phyloP scores from a whole-genome alignment of 441 rosid species.

The Breynia disticha region DNA sequence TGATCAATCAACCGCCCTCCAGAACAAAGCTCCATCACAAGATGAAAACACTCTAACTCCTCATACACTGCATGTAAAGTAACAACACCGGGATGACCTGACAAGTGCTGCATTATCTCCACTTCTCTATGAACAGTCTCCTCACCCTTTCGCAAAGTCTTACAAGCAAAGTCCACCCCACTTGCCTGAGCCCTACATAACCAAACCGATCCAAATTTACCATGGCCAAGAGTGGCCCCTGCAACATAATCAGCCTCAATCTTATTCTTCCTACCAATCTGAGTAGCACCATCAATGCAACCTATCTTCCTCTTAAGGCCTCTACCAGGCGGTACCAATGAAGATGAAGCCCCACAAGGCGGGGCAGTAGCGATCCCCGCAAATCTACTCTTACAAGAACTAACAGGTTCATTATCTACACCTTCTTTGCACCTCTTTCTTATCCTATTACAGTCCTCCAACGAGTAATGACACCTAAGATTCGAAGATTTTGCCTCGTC shows the following conservation, averaged over 20 bases:
- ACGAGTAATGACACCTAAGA: constrained; percentile 56
- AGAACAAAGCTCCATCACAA: constrained; percentile 89
- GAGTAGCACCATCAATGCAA: constrained; percentile 77
- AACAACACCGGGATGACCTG: constrained; percentile 90
- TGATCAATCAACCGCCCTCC: constrained; percentile 87
- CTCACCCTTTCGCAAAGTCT: constrained; percentile 81
- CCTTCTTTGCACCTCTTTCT: constrained; percentile 78
- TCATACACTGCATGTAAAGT: constrained; percentile 82
- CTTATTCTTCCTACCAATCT: constrained; percentile 73
- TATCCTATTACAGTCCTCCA: constrained; percentile 71
- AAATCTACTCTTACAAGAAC: constrained; percentile 61
- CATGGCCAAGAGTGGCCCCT: constrained; percentile 58
- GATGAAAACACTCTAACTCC: constrained; percentile 71
- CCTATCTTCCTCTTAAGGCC: constrained; percentile 97
- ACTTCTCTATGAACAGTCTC: constrained; percentile 88
- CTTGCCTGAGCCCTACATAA: constrained; percentile 46
- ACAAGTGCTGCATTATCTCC: constrained; percentile 96
- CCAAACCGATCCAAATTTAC: constrained; percentile 86
- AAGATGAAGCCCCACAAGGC: constrained; percentile 75
- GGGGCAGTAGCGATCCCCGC: constrained; percentile 91
- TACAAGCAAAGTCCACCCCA: constrained; percentile 71
- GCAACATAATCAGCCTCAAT: constrained; percentile 60
- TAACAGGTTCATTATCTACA: constrained; percentile 33
- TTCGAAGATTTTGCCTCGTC: constrained; percentile 40
- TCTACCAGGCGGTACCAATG: constrained; percentile 61